phyloP scores from a whole-genome alignment of 2,329 filamentous ascomycete species.

The Colletotrichum tamarilloi region DNA sequence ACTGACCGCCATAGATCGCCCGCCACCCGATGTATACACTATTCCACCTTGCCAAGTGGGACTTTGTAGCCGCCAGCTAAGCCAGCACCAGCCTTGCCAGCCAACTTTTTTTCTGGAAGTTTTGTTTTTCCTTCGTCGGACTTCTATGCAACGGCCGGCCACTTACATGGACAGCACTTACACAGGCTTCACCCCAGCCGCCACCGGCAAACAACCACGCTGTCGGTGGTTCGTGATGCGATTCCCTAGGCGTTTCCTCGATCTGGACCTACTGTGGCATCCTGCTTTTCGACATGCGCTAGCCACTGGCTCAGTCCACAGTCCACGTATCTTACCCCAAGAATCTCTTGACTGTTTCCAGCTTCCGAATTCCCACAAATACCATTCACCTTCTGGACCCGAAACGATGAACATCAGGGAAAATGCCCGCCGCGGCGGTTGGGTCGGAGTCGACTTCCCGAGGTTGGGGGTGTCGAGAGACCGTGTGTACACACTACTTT shows the following conservation, averaged over 20 bases:
- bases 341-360: not conserved
- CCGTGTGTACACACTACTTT: not conserved
- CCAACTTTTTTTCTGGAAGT: slow-evolving; percentile 2
- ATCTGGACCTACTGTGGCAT: slow-evolving; percentile 7
- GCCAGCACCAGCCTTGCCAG: slow-evolving; percentile 7
- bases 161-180: not conserved
- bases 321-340: slow-evolving; percentile 15
- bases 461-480: not conserved
- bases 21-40: not conserved
- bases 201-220: not conserved
- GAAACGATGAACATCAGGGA: not conserved
- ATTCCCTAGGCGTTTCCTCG: slow-evolving; percentile 6
- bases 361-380: slow-evolving; percentile 9
- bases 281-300: not conserved
- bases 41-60: slow-evolving; percentile 25
- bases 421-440: not conserved
- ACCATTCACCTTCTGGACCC: slow-evolving; percentile 1
- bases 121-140: not conserved
- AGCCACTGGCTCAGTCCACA: slow-evolving; percentile 16
- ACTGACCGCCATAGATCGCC: slow-evolving; percentile 38
- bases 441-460: slow-evolving; percentile 3
- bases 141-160: not conserved
- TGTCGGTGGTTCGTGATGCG: slow-evolving; percentile 4
- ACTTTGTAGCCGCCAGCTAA: slow-evolving; percentile 19
- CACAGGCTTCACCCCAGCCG: not conserved